phyloP scores from a whole-genome alignment of 768 basidiomycete genomes.

The Mycena chlorophos region DNA sequence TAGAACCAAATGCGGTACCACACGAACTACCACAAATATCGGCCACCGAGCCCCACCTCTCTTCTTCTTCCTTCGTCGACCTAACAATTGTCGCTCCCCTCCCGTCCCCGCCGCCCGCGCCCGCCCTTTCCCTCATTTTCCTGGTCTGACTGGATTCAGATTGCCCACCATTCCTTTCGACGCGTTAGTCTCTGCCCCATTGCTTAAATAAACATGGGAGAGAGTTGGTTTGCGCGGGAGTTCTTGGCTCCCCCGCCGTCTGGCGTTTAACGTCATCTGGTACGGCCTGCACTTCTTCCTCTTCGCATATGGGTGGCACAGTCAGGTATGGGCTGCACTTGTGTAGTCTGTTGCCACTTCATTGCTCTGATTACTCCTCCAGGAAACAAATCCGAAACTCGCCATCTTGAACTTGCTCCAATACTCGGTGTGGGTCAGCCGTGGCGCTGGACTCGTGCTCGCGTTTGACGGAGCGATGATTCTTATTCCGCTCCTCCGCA shows the following conservation, averaged over 20 bases:
- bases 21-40: background rate
- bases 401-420: slow-evolving; percentile 75
- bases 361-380: slow-evolving; percentile 10
- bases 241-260: slow-evolving; percentile 59
- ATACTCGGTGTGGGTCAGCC: slow-evolving; percentile 87
- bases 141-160: slow-evolving; percentile 24
- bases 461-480: slow-evolving; percentile 86
- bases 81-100: background rate
- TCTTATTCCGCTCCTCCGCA: slow-evolving; percentile 85
- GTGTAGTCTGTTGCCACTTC: background rate
- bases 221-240: slow-evolving; percentile 70
- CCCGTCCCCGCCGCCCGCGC: background rate
- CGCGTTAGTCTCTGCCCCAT: slow-evolving; percentile 1
- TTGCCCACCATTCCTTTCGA: slow-evolving; percentile 10
- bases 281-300: slow-evolving; percentile 73
- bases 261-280: slow-evolving; percentile 74
- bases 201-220: slow-evolving; percentile 45
- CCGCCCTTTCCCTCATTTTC: background rate
- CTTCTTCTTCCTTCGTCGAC: background rate
- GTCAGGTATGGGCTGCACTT: slow-evolving; percentile 53
- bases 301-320: slow-evolving; percentile 86
- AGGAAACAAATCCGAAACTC: slow-evolving; percentile 65
- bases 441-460: slow-evolving; percentile 88
- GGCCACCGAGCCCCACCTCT: background rate
- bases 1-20: background rate